phyloP scores from a whole-genome alignment of 1,284 basidiomycete species.

The Naganishia cerealis region DNA sequence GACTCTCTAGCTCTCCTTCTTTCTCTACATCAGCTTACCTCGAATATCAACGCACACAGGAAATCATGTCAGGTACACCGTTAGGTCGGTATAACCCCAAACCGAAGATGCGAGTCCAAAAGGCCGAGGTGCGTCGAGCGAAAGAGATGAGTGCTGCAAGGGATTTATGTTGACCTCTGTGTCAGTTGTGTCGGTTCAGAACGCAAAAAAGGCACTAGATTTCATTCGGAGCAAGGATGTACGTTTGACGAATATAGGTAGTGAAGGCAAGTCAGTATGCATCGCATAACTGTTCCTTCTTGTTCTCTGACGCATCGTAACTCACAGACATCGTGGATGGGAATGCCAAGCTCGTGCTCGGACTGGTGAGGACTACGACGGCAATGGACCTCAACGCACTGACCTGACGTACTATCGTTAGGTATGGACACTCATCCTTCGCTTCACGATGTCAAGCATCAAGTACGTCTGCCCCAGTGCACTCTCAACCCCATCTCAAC shows the following conservation, averaged over 20 bases:
- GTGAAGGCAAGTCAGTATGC: constrained; percentile 21
- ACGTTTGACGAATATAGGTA: constrained; percentile 94
- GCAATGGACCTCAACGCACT: not conserved
- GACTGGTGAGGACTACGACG: constrained; percentile 62
- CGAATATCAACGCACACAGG: constrained; percentile 57
- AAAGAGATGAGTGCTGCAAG: not conserved
- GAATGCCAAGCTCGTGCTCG: constrained; percentile 92
- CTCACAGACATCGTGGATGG: constrained; percentile 92
- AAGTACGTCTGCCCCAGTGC: constrained; percentile 61
- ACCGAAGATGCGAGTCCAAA: constrained; percentile 89
- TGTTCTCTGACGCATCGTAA: not conserved
- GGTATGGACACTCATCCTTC: constrained; percentile 95
- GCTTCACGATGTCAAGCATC: constrained; percentile 97
- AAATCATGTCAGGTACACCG: constrained; percentile 92
- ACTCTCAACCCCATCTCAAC: not conserved
- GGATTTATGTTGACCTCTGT: not conserved
- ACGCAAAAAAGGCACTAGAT: constrained; percentile 91
- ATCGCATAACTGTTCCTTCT: not conserved
- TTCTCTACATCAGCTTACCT: no score
- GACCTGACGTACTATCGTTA: constrained; percentile 26
- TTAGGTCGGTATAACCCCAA: constrained; percentile 87
- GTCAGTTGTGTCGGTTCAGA: constrained; percentile 52
- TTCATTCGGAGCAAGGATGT: constrained; percentile 93
- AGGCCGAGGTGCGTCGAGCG: constrained; percentile 65
- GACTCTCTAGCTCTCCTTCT: not conserved